Base-by-base conservation (phyloP, 2,329 filamentous ascomycete genomes). In the Botrytis deweyae region DNA sequence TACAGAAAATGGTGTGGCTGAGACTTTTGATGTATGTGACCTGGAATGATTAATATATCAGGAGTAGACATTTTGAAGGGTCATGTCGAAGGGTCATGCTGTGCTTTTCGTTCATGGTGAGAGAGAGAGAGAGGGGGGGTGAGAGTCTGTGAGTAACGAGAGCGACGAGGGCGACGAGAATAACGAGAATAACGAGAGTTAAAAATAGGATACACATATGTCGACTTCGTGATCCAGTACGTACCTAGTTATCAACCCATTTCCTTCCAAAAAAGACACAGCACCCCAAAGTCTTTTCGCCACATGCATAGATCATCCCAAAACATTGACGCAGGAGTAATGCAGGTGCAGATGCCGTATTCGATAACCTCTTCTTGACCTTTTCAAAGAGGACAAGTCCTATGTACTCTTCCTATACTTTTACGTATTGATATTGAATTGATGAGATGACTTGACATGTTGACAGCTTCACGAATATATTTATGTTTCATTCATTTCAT, bases 281-380 rank as follows among this genome's bases (percentile, higher is more conserved):
- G 44, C 14, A 20, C 7, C 2, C 25, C n/a, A 64, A 29, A 44
- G 7, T 38, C 38, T 64, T 29, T 29, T 64, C 16, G 38, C 36
- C 36, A 44, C 62, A 42, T 64, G 62, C 38, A 38, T 16, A 44
- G 38, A 42, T 44, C 38, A 63, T 63, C 25, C 61, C 61, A 63
- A 42, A 63, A n/a, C 61, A 63, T 25, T 63, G n/a, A 55, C n/a
- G n/a, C 52, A 55, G n/a, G 49, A 52, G 49, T n/a, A 52, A 63
- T 63, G 25, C 36, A 63, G 25, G 12, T 40, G 59, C 36, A 40
- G 59, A 40, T 38, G 61, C 38, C 9, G 62, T 64, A n/a, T 64
- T 64, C 62, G 29, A 44, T 33, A 44, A n/a, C 10, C 18, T 33
- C 25, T 55, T 55, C 52, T 29, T 18, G 25, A 29, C n/a, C 25